phyloP scores from a whole-genome alignment of 108 stramenopile genomes.

The Cyclotella sp. region DNA sequence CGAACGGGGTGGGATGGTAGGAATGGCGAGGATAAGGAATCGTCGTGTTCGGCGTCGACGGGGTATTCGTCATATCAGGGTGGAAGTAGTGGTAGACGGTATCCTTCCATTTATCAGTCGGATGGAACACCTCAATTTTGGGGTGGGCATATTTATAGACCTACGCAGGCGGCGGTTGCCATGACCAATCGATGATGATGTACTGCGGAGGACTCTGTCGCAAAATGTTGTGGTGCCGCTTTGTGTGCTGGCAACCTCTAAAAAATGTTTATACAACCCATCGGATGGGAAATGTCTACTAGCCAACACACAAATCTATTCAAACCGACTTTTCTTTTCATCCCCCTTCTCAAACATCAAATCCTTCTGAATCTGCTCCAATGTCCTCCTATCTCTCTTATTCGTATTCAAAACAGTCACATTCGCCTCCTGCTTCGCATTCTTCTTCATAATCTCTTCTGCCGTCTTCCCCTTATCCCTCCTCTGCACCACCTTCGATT shows the following conservation, averaged over 20 bases:
- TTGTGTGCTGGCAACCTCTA: too few relatives aligned
- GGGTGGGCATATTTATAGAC: conserved; percentile 86
- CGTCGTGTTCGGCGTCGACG: conserved; percentile 2
- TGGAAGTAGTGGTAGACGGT: conserved; percentile 14
- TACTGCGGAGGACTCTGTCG: too few relatives aligned
- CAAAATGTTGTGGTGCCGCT: too few relatives aligned
- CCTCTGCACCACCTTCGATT: conserved; percentile 51
- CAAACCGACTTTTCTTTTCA: conserved; percentile 39
- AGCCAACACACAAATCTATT: neutral
- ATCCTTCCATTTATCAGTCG: conserved; percentile 76
- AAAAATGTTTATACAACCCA: too few relatives aligned
- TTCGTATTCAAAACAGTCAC: conserved; percentile 73
- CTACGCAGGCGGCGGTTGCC: conserved; percentile 87
- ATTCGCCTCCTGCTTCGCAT: conserved; percentile 45
- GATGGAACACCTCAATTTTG: conserved; percentile 89
- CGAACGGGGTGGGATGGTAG: neutral
- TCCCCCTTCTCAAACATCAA: conserved; percentile 24
- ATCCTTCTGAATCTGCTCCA: conserved; percentile 86
- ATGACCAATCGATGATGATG: conserved; percentile 52
- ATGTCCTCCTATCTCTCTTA: conserved; percentile 84
- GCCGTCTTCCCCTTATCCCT: conserved; percentile 54
- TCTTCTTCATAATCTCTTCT: conserved; percentile 30
- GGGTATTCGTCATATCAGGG: conserved; percentile 49
- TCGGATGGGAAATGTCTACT: too few relatives aligned
- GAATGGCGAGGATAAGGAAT: neutral